phyloP scores from a whole-genome alignment of 2,329 filamentous ascomycete species.

The Curvularia hawaiiensis region DNA sequence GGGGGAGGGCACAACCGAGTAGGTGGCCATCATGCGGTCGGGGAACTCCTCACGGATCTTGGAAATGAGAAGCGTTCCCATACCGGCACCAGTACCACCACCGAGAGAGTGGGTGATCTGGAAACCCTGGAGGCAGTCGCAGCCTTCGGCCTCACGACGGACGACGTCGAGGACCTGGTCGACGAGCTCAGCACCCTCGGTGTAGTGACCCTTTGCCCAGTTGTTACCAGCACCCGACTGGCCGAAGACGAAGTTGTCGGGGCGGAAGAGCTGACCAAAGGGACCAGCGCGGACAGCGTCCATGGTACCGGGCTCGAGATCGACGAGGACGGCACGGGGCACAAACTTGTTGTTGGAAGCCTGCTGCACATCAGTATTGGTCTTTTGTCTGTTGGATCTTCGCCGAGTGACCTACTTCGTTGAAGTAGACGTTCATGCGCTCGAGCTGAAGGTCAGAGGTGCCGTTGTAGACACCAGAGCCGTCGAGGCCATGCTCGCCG shows the following conservation, averaged over 20 bases:
- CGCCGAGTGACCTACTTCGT: conserved; percentile 66
- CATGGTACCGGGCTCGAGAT: conserved; percentile 99
- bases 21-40: conserved; percentile 99
- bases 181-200: conserved; percentile 98
- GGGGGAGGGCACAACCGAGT: conserved; percentile 97
- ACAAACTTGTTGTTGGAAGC: conserved; percentile 99
- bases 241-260: conserved; percentile 99
- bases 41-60: conserved; percentile 99
- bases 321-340: conserved; percentile 97
- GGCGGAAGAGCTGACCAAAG: conserved; percentile 98
- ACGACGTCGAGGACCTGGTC: conserved; percentile 98
- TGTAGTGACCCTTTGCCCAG: conserved; percentile 99
- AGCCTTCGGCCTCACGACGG: conserved; percentile 97
- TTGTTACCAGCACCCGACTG: conserved; percentile 99
- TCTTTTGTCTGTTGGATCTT: conserved; percentile 8
- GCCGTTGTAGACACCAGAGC: conserved; percentile 96
- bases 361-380: conserved; percentile 55
- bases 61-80: conserved; percentile 99
- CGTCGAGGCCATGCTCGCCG: conserved; percentile 89
- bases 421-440: conserved; percentile 99
- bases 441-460: conserved; percentile 98
- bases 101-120: conserved; percentile 99
- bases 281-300: conserved; percentile 97
- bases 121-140: conserved; percentile 99
- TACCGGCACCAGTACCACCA: conserved; percentile 99